Evolutionary conservation across 2,329 filamentous ascomycete species (phyloP), one percentile per base, ranked within the genome.

Genomic region (Plenodomus biglobosus): DNA sequence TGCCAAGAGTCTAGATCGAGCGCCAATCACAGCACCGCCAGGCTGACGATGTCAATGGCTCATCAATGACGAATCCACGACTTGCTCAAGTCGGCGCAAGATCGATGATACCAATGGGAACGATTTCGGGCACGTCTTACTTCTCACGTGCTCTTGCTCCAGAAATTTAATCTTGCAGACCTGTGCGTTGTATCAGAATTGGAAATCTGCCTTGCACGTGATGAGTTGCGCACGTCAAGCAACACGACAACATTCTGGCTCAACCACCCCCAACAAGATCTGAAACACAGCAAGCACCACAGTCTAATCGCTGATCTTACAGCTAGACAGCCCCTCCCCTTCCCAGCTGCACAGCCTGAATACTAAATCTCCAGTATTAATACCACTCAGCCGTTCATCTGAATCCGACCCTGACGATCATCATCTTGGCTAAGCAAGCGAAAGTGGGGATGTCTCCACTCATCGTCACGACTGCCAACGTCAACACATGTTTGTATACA

Each of bases 381-480:
- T 5, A 18, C 6, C 35, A 20, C 35, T 4, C 16, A 18, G 16
- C 5, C 35, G 35, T 17, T 18, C 35, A 37, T 18, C 16, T 20
- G 18, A 37, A 18, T 10, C 35, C 19, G 49, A 49, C 49, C 49
- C 46, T 52, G 49, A 49, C 48, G 46, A 52, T 52, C 42, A 30
- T 49, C 42, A 52, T 52, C 46, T 49, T 32, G 27, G 11, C 27
- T 32, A 32, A n/a, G 27, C 27, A 32, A 32, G 27, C 27, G 27
- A 32, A 32, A 32, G 27, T 32, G 27, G 27, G 15, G 27, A 32
- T 11, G 27, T 3, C 27, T 15, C 27, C 27, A 32, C 27, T 32
- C 27, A 11, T 32, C 27, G 27, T 32, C 27, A 11, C 15, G 27
- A 32, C 6, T 15, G 27, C 15, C 27, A 32, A 32, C 27, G 27